These are phyloP conservation scores for Kwoniella mangroviensis DNA, from an alignment of 768 basidiomycete genomes.

Conservation along the genomic window DNA sequence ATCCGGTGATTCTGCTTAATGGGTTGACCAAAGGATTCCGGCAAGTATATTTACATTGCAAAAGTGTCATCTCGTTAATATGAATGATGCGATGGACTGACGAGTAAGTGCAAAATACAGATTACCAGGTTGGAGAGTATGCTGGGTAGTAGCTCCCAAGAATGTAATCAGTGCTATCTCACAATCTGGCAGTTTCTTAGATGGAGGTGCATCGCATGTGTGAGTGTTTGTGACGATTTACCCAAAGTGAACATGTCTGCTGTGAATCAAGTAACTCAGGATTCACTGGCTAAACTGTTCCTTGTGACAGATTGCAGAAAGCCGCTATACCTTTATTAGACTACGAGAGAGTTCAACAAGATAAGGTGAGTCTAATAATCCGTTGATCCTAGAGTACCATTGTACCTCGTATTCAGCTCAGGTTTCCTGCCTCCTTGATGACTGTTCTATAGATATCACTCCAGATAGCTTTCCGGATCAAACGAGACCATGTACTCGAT, in stretches of 20 bases:
- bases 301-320: constrained; percentile 67
- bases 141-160: constrained; percentile 63
- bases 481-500: constrained; percentile 84
- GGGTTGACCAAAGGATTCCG: constrained; percentile 95
- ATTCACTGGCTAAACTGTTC: no score
- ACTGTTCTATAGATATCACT: constrained; percentile 66
- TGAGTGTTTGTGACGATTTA: constrained; percentile 58
- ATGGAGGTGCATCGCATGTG: constrained; percentile 94
- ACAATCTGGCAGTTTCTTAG: constrained; percentile 92
- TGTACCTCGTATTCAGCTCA: not conserved
- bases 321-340: constrained; percentile 85
- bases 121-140: constrained; percentile 88
- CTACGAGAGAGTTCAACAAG: constrained; percentile 68
- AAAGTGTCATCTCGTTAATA: no score
- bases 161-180: constrained; percentile 66
- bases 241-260: not conserved
- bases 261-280: no score
- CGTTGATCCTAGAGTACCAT: not conserved
- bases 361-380: constrained; percentile 64
- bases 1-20: constrained; percentile 82
- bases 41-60: not conserved
- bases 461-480: constrained; percentile 86
- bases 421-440: not conserved
- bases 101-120: constrained; percentile 7
- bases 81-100: no score